Evolutionary conservation across 495 filamentous ascomycete species (phyloP).

Genomic region (Tuber microsphaerosporum): DNA sequence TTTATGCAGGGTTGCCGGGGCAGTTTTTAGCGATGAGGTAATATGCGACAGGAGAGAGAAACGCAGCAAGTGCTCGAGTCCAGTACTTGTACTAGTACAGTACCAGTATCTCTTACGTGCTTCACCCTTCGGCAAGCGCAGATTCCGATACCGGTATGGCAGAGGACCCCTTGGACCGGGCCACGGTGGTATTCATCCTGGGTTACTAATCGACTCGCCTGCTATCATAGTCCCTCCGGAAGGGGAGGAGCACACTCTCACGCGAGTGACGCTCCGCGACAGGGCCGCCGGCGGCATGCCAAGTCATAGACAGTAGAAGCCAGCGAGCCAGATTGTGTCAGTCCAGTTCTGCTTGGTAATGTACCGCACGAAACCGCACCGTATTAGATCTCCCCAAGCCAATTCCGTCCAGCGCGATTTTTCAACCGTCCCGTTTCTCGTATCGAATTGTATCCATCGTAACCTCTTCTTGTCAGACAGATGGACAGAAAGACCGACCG

Average conservation of each 20-base stretch:
- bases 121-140: not conserved
- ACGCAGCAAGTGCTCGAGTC: not conserved
- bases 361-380: not conserved
- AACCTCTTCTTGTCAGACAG: too few species aligned
- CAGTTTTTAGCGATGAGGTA: not conserved
- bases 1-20: not conserved
- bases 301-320: not conserved
- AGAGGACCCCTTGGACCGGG: not conserved
- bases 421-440: not conserved
- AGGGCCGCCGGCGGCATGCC: not conserved
- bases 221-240: too few species aligned
- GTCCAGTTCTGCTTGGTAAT: not conserved
- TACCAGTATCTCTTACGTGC: not conserved
- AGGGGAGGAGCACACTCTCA: not conserved
- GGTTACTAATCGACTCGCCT: not conserved
- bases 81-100: too few species aligned
- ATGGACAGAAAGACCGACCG: not conserved
- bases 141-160: not conserved
- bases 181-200: not conserved
- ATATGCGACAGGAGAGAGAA: not conserved
- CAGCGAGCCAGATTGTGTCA: not conserved
- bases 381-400: not conserved
- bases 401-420: not conserved
- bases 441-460: not conserved
- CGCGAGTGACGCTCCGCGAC: not conserved